Evolutionary conservation across 371 early-diverging fungal genomes (phyloP), one percentile per base, ranked within the genome.

Genomic region (Mucor plumbeus): DNA sequence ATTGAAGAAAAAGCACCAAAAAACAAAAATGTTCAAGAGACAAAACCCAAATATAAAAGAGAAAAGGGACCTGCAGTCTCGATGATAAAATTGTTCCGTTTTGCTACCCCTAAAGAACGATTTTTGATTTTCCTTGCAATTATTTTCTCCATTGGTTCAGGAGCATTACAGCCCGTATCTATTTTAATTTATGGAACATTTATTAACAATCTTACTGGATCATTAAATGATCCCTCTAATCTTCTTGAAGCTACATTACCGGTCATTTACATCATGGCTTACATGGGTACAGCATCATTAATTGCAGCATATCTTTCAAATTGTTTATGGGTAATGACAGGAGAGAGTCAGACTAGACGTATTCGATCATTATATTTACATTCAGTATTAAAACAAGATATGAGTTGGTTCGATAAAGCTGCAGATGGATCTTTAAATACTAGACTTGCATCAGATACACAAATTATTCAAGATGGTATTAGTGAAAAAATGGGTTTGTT

Each of bases 391-490:
- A 86, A 90, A 6, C 96, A 97, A 75, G 93, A 97, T 43, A 87
- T 94, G 60, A 87, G 87, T 17, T 98, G 92, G 90, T 96, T 94
- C 69, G 98, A 98, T 65, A 73, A 76, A 14, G 75, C 83, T 17
- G 80, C 79, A 65, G 67, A 76, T 61, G 91, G 90, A 31, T 90
- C 90, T 44, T 74, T 88, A 53, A 91, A 88, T 26, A 88, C 90
- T 15, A 83, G 92, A 44, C 82, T 94, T 6, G 85, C 90, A 10
- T 80, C 87, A 65, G 89, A 95, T 78, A 86, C 89, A 53, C 82
- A 94, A 48, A 54, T 92, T 36, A 82, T 94, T 56, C 92, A 93
- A 72, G 93, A 92, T 73, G 94, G 97, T 31, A 90, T 95, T 6
- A 85, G 88, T 8, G 95, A 93, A 59, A 97, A 96, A 72, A 86